A percentile compares a stretch with the other conserved stretches of the same genome.
Conservation (phyloP, 805 yeast species). For the Lachancea lanzarotensis region DNA sequence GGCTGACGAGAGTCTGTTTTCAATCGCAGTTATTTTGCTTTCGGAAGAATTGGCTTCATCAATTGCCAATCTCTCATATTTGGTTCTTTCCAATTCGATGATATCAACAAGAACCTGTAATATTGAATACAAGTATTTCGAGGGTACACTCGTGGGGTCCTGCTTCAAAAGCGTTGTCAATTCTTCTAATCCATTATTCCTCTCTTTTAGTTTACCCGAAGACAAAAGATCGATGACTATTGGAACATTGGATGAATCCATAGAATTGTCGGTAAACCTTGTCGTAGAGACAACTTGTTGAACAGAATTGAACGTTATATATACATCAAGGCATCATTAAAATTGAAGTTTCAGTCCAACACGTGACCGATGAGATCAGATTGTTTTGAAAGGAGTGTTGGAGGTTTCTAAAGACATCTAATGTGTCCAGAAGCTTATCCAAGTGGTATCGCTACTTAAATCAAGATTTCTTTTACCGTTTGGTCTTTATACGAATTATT, state of each 20-base stretch:
- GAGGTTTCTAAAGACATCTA: too few species aligned
- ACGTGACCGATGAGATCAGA: too few species aligned
- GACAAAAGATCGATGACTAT: constrained; percentile 24
- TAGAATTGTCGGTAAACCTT: not conserved
- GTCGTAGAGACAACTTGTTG: not conserved
- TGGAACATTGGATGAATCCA: constrained; percentile 8
- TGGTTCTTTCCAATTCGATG: constrained; percentile 35
- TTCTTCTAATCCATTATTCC: constrained; percentile 44
- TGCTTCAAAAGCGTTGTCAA: constrained; percentile 30
- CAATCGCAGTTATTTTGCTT: constrained; percentile 29
- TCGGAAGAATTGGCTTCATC: constrained; percentile 15
- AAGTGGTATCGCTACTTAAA: too few species aligned
- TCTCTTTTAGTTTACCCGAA: constrained; percentile 48
- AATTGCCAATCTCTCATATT: constrained; percentile 10
- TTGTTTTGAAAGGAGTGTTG: too few species aligned
- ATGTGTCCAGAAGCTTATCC: too few species aligned
- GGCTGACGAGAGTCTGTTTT: constrained; percentile 20
- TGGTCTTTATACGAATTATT: too few species aligned
- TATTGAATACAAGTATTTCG: constrained; percentile 19
- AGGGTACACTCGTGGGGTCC: constrained; percentile 17
- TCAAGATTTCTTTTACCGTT: too few species aligned
- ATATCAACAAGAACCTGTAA: constrained; percentile 27
- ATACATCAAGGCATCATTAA: too few species aligned
- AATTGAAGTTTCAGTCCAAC: too few species aligned
- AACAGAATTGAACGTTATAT: not conserved